A percentile compares a stretch with the other conserved stretches of the same genome.
Conservation (phyloP, 345 rosid species). For the Syzygium aqueum region DNA sequence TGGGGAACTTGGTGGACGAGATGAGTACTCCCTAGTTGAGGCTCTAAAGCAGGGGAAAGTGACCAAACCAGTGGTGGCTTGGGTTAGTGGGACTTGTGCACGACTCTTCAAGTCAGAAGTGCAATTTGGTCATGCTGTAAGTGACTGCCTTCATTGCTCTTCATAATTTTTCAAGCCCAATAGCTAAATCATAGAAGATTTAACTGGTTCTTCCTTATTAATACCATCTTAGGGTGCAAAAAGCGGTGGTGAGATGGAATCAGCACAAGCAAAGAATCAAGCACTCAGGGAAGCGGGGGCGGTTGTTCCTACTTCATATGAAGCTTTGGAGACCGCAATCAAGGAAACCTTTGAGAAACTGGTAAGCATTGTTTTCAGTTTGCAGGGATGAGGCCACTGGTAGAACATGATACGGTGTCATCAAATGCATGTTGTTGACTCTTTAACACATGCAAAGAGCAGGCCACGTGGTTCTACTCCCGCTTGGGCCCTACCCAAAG, state of each 20-base stretch:
- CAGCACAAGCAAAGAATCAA: conserved; percentile 98
- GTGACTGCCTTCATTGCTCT: conserved; percentile 17
- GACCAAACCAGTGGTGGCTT: conserved; percentile 91
- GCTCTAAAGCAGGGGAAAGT: conserved; percentile 92
- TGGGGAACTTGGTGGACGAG: conserved; percentile 96
- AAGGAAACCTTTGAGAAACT: conserved; percentile 85
- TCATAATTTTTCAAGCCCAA: not conserved
- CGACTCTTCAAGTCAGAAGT: conserved; percentile 95
- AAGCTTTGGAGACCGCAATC: conserved; percentile 66
- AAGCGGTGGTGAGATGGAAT: conserved; percentile 97
- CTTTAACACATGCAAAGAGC: not conserved
- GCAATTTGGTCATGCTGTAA: conserved; percentile 98
- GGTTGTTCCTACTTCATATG: conserved; percentile 85
- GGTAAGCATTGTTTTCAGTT: conserved; percentile 24
- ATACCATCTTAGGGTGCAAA: conserved; percentile 70
- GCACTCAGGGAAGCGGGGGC: conserved; percentile 87
- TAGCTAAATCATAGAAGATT: not conserved
- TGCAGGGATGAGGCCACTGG: not conserved
- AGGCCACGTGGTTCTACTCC: not conserved
- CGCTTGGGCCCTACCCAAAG: not conserved
- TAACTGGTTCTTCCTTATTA: not conserved
- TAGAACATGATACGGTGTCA: not conserved
- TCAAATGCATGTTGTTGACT: not conserved
- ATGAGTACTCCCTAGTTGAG: conserved; percentile 94
- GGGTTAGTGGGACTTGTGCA: conserved; percentile 99